Base-by-base conservation (phyloP, 805 yeast species). In the Candida pseudoglaebosa region DNA sequence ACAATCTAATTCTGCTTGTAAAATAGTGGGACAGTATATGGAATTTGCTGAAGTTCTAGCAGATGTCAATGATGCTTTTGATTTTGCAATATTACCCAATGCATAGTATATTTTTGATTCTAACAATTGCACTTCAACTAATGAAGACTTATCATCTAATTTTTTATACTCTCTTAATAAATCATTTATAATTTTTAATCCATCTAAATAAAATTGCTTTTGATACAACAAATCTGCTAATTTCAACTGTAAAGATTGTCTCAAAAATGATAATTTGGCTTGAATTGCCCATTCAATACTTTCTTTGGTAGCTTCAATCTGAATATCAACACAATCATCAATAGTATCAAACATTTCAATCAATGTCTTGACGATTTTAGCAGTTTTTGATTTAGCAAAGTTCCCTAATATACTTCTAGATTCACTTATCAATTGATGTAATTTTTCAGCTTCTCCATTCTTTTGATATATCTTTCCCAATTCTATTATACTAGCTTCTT, bases 41-140 rank as follows among this genome's bases (percentile, higher is more conserved):
- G 97, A 77, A 61, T 93, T 95, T n/a, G 99, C 99, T 2, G 95
- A 84, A 0, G 99, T 93, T 62, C 98, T 78, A 2, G 99, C 96
- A 34, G 95, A 82, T 2, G 98, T 89, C 52, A 93, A 72, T 2
- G 96, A 82, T 5, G 98, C 97, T 53, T 86, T 79, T 4, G 96
- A 78, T 65, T 91, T 93, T 4, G 96, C 84, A 53, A 86, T 75
- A 61, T 93, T 93, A 59, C 96, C 78, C 52, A 93, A 71, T 19
- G 95, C 89, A 60, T 90, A 96, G 61, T 84, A 93, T 29, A 87
- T 88, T 55, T 88, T 83, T 15, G 93, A 75, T 61, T 93, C 98
- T 46, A 93, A 75, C 47, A 93, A 69, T 64, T 93, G 98, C 26
- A 93, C 96, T 61, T 93, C 99, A 10, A 93, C 96, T 38, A 93